phyloP scores from a whole-genome alignment of 441 rosid species.

The Populus tomentosa region DNA sequence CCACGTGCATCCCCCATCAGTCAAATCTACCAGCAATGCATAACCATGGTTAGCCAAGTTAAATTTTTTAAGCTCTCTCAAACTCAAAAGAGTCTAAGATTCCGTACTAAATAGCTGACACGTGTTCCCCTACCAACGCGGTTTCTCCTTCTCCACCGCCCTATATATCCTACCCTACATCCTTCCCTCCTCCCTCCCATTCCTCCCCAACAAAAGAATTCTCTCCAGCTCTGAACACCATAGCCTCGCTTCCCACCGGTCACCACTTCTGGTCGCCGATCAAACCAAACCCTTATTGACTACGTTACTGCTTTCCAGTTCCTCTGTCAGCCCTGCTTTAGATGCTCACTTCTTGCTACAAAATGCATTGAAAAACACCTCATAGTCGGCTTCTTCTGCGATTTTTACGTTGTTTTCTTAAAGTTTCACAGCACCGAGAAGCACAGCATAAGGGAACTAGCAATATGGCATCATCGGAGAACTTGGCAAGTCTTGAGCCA shows the following conservation, averaged over 20 bases:
- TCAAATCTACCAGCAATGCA: background rate
- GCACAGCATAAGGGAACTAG: background rate
- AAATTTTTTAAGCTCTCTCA: background rate
- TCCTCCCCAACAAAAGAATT: background rate
- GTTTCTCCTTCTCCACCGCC: conserved; percentile 50
- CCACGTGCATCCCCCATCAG: background rate
- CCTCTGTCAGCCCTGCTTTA: background rate
- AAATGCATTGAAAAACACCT: background rate
- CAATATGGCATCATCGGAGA: conserved; percentile 61
- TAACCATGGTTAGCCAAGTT: conserved; percentile 21
- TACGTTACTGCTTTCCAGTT: background rate
- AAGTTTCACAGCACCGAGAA: background rate
- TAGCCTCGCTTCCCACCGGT: background rate
- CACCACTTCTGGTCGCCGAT: background rate
- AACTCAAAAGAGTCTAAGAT: background rate
- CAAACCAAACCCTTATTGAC: background rate
- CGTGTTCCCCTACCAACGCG: conserved; percentile 69
- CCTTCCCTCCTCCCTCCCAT: background rate
- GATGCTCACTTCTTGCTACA: background rate
- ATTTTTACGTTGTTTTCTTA: background rate
- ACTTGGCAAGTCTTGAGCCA: conserved; percentile 40
- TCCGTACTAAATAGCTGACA: conserved; percentile 48
- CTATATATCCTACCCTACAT: conserved; percentile 32
- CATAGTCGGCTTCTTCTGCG: background rate
- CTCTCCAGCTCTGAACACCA: background rate